Evolutionary conservation across 148 eudicot species (phyloP).

Genomic region (Hydrangea macrophylla): DNA sequence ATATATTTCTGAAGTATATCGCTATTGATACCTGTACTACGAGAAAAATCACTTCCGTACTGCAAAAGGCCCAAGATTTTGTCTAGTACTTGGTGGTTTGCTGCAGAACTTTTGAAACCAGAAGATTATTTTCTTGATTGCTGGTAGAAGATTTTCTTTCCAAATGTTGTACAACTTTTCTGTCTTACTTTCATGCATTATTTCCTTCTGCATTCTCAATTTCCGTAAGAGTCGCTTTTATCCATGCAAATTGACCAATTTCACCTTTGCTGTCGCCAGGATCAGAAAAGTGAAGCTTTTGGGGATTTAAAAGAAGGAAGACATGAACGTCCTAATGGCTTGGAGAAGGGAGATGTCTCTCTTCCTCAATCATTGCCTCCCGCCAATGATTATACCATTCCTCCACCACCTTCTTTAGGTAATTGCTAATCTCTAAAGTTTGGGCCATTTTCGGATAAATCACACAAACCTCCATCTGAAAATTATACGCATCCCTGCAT

Average conservation of each 20-base stretch:
- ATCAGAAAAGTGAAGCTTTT: slow-evolving; percentile 19
- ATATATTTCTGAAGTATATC: too few species aligned
- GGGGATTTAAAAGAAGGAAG: slow-evolving; percentile 26
- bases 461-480: too few species aligned
- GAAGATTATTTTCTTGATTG: background rate
- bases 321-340: slow-evolving; percentile 7
- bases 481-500: background rate
- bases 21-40: too few species aligned
- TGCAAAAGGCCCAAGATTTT: too few species aligned
- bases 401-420: slow-evolving; percentile 47
- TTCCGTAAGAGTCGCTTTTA: background rate
- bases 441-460: too few species aligned
- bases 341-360: slow-evolving; percentile 17
- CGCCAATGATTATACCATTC: slow-evolving; percentile 31
- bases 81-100: too few species aligned
- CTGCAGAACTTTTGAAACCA: background rate
- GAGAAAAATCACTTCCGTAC: too few species aligned
- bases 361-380: slow-evolving; percentile 18
- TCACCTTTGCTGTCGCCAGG: slow-evolving; percentile 23
- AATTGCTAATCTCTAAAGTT: slow-evolving; percentile 6
- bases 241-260: background rate
- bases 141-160: background rate
- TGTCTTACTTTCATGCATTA: background rate
- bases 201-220: background rate
- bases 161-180: background rate